Evolutionary conservation across 495 filamentous ascomycete genomes (phyloP).

Genomic region (Tirmania nivea): DNA sequence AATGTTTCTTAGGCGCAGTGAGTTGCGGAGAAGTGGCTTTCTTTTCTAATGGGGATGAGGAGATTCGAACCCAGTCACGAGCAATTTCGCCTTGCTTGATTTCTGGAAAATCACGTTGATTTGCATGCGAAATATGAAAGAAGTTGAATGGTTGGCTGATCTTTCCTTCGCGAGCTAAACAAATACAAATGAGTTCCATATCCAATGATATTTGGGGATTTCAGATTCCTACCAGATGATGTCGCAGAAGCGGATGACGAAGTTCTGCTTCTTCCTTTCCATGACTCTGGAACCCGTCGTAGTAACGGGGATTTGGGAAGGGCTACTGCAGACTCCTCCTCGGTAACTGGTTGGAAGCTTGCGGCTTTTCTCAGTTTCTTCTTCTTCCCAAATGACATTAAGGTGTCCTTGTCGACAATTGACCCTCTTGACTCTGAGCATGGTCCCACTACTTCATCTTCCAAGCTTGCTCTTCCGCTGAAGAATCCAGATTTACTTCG

Average conservation of each 20-base stretch:
- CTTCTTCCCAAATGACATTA: not conserved
- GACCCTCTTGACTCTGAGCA: not conserved
- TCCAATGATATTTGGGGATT: not conserved
- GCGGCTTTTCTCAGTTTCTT: not conserved
- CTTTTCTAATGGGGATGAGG: not conserved
- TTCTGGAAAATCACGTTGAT: constrained; percentile 10
- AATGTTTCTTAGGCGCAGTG: not conserved
- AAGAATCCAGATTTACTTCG: not conserved
- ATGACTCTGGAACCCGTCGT: not conserved
- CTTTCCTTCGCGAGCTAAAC: not conserved
- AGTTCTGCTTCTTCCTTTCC: not conserved
- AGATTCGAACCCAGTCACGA: too few species aligned
- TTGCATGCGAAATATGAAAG: constrained; percentile 14
- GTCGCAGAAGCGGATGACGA: not conserved
- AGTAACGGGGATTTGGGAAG: not conserved
- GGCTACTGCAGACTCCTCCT: not conserved
- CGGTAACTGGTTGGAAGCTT: not conserved
- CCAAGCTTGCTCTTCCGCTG: not conserved
- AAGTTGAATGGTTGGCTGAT: constrained; percentile 20
- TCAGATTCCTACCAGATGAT: not conserved
- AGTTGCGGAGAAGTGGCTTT: not conserved
- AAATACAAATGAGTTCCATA: not conserved
- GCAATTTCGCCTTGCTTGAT: not conserved
- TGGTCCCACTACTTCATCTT: not conserved
- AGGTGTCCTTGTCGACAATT: not conserved